phyloP scores from a whole-genome alignment of 768 basidiomycete species.

The Phaffia tasmanica region DNA sequence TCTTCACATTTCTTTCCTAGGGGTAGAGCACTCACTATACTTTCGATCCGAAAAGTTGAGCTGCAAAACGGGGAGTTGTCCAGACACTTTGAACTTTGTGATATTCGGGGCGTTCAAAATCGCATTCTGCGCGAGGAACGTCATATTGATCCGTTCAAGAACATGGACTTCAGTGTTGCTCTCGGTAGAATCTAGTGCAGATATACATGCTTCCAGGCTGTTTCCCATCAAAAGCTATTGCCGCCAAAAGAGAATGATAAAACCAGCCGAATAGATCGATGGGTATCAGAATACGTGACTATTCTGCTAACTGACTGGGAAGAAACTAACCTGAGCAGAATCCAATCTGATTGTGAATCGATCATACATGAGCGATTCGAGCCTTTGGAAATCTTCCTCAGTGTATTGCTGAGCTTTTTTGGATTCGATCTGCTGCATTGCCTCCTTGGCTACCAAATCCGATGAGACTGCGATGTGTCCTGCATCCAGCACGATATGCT shows the following conservation, averaged over 20 bases:
- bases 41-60: conserved; percentile 51
- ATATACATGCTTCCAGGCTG: conserved; percentile 65
- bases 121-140: conserved; percentile 78
- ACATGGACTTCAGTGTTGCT: conserved; percentile 58
- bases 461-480: conserved; percentile 92
- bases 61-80: conserved; percentile 72
- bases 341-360: conserved; percentile 68
- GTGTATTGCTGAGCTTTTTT: conserved; percentile 75
- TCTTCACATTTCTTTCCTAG: neutral
- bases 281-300: neutral
- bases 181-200: conserved; percentile 54
- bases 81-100: conserved; percentile 79
- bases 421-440: conserved; percentile 60
- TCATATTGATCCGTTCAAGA: conserved; percentile 81
- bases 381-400: conserved; percentile 70
- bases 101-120: conserved; percentile 75
- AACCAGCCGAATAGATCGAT: conserved; percentile 18
- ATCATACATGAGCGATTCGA: conserved; percentile 94
- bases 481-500: conserved; percentile 83
- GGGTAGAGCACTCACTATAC: conserved; percentile 33
- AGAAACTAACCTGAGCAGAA: conserved; percentile 64
- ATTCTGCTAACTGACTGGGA: neutral
- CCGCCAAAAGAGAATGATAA: neutral
- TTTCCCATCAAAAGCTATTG: conserved; percentile 76
- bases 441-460: conserved; percentile 71